Evolutionary conservation across 2,329 filamentous ascomycete genomes (phyloP).

Genomic region (Dactylellina sp.): DNA sequence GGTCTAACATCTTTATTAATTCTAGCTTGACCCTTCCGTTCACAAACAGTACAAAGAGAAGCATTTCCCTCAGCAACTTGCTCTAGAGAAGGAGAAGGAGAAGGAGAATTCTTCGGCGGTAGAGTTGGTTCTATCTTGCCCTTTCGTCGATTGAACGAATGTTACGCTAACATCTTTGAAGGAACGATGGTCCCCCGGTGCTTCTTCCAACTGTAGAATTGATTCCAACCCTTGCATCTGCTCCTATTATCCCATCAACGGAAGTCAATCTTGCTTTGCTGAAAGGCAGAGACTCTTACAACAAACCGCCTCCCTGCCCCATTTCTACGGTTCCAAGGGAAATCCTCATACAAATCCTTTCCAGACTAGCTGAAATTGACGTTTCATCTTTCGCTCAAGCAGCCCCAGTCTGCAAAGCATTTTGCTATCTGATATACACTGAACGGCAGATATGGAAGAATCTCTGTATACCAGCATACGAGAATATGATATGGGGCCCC

Average conservation of each 20-base stretch:
- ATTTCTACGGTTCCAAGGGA: conserved; percentile 83
- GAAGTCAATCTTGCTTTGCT: conserved; percentile 47
- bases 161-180: conserved; percentile 64
- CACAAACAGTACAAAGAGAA: conserved; percentile 91
- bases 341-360: conserved; percentile 82
- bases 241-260: conserved; percentile 35
- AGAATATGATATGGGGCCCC: conserved; percentile 74
- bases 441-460: conserved; percentile 89
- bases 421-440: conserved; percentile 84
- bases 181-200: background rate
- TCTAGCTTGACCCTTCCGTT: conserved; percentile 82
- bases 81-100: conserved; percentile 30
- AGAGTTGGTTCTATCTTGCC: conserved; percentile 59
- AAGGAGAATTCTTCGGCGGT: conserved; percentile 35
- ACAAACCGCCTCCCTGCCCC: conserved; percentile 79
- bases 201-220: conserved; percentile 40
- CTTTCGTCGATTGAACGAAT: conserved; percentile 61
- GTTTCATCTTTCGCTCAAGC: conserved; percentile 80
- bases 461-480: conserved; percentile 78
- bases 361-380: conserved; percentile 77
- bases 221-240: conserved; percentile 21
- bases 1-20: background rate
- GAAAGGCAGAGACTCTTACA: conserved; percentile 61
- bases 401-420: conserved; percentile 83
- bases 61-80: conserved; percentile 74